These are phyloP conservation scores for Diospyros kaki DNA, from an alignment of 148 eudicot genomes.

Conservation along the genomic window DNA sequence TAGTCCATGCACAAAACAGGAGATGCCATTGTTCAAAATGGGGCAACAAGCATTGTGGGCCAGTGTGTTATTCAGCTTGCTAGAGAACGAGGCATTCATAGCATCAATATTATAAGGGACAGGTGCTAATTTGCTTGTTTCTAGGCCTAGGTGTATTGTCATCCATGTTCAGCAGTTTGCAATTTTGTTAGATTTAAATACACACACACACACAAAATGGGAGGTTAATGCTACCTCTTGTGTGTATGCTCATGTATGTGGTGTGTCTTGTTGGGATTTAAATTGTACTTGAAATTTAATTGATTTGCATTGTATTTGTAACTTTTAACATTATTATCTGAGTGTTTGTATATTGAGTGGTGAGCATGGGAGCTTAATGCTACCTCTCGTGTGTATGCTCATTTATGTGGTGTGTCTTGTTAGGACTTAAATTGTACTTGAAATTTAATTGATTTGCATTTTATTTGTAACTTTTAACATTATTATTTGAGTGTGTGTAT, in stretches of 20 bases:
- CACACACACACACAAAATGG: no score
- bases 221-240: no score
- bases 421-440: neutral
- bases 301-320: neutral
- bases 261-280: neutral
- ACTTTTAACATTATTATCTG: neutral
- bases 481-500: neutral
- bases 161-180: no score
- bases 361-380: neutral
- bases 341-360: neutral
- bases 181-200: no score
- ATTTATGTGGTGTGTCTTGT: neutral
- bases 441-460: neutral
- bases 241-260: neutral
- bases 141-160: neutral
- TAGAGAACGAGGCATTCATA: conserved; percentile 57
- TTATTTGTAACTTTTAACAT: neutral
- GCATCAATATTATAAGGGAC: conserved; percentile 81
- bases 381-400: neutral
- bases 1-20: conserved; percentile 33
- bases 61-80: conserved; percentile 96
- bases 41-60: conserved; percentile 97
- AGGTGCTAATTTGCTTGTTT: conserved; percentile 40
- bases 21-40: conserved; percentile 90
- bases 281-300: neutral